phyloP scores from a whole-genome alignment of 2,329 filamentous ascomycete genomes.

The Fusarium illudens region DNA sequence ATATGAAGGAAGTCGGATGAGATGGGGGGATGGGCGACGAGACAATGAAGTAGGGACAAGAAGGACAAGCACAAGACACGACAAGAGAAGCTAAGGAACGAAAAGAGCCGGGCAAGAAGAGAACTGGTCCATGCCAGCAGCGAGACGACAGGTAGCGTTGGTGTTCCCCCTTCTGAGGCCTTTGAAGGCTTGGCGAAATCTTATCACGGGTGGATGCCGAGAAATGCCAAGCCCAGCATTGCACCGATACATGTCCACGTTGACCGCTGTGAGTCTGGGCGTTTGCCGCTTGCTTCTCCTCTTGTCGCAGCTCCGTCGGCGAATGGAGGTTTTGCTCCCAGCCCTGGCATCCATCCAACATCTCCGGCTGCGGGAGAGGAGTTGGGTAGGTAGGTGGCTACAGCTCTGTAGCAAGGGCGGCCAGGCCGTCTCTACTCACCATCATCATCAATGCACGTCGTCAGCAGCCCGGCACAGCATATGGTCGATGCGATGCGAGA shows the following conservation, averaged over 20 bases:
- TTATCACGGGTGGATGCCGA: slow-evolving; percentile 45
- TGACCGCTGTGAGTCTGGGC: slow-evolving; percentile 41
- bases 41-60: slow-evolving; percentile 22
- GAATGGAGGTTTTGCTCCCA: not conserved
- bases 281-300: slow-evolving; percentile 20
- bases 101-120: slow-evolving; percentile 30
- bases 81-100: slow-evolving; percentile 20
- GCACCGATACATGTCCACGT: slow-evolving; percentile 43
- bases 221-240: slow-evolving; percentile 44
- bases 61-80: slow-evolving; percentile 24
- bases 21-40: slow-evolving; percentile 24
- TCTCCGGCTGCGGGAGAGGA: not conserved
- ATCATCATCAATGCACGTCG: not conserved
- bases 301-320: not conserved
- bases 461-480: slow-evolving; percentile 8
- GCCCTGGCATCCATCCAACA: not conserved
- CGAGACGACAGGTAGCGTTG: slow-evolving; percentile 39
- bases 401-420: slow-evolving; percentile 2
- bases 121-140: slow-evolving; percentile 34
- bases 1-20: slow-evolving; percentile 9
- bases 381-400: slow-evolving; percentile 3
- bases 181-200: slow-evolving; percentile 46
- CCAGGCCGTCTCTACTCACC: slow-evolving; percentile 9
- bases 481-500: slow-evolving; percentile 10
- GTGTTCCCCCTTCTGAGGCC: slow-evolving; percentile 43